Evolutionary conservation across 805 yeast species (phyloP).

Genomic region (Wickerhamiella qilinensis): DNA sequence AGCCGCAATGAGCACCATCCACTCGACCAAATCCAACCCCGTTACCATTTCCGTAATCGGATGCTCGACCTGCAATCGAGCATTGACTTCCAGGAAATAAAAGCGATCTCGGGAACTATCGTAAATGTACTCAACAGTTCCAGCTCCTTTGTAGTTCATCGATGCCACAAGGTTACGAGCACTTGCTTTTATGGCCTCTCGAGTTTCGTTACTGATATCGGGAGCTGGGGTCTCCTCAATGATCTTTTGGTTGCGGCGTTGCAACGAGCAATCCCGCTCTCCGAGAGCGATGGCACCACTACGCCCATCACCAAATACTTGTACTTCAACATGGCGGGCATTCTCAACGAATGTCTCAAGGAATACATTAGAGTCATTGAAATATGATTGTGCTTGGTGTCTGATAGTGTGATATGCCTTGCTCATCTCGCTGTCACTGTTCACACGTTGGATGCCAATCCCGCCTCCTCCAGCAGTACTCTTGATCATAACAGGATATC

Average conservation of each 20-base stretch:
- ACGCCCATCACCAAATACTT: slow-evolving; percentile 88
- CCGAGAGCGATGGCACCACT: slow-evolving; percentile 91
- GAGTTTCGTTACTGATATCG: slow-evolving; percentile 64
- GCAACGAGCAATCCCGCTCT: slow-evolving; percentile 94
- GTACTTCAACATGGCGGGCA: slow-evolving; percentile 93
- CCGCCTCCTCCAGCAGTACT: slow-evolving; percentile 99
- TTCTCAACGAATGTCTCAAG: slow-evolving; percentile 87
- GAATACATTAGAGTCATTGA: slow-evolving; percentile 92
- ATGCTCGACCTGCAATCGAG: slow-evolving; percentile 94
- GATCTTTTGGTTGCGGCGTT: slow-evolving; percentile 90
- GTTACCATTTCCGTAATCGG: slow-evolving; percentile 94
- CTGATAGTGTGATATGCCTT: slow-evolving; percentile 78
- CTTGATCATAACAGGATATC: slow-evolving; percentile 88
- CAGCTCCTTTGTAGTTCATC: slow-evolving; percentile 89
- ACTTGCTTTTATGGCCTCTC: slow-evolving; percentile 59
- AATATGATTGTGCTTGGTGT: slow-evolving; percentile 84
- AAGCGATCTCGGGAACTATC: slow-evolving; percentile 77
- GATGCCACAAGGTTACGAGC: slow-evolving; percentile 70
- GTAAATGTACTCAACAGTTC: slow-evolving; percentile 91
- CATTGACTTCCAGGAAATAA: slow-evolving; percentile 90
- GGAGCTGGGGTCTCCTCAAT: slow-evolving; percentile 99
- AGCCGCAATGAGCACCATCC: slow-evolving; percentile 91
- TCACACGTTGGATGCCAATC: slow-evolving; percentile 90
- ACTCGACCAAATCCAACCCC: slow-evolving; percentile 86
- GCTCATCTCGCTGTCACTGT: slow-evolving; percentile 62